Percentiles rank a stretch among this genome's conserved stretches.
Conservation (phyloP, 2,329 filamentous ascomycete genomes). For the Phialophora chinensis region DNA sequence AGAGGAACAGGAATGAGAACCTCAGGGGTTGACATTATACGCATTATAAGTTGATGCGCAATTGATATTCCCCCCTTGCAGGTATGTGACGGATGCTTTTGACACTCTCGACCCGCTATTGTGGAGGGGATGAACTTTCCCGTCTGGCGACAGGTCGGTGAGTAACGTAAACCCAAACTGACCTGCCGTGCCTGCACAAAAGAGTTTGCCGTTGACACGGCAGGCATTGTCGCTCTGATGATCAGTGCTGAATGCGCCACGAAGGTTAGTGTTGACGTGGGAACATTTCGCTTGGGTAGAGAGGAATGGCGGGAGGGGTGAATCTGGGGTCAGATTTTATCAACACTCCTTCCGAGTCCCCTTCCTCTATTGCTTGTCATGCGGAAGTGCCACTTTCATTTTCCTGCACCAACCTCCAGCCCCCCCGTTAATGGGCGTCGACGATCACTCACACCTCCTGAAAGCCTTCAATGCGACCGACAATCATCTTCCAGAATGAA, state of each 20-base stretch:
- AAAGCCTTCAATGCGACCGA: conserved; percentile 16
- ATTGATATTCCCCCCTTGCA: not conserved
- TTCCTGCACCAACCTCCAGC: not conserved
- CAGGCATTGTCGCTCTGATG: not conserved
- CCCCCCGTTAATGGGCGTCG: not conserved
- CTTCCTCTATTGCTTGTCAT: too few species aligned
- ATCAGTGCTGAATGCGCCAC: not conserved
- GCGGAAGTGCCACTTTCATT: too few species aligned
- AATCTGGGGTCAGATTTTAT: not conserved
- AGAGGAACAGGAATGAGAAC: not conserved
- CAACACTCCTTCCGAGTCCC: not conserved
- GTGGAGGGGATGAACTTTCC: not conserved
- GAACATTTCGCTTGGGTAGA: not conserved
- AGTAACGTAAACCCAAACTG: not conserved
- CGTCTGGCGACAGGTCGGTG: not conserved
- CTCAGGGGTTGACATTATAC: not conserved
- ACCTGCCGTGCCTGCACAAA: too few species aligned
- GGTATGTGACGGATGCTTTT: not conserved
- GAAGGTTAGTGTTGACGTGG: not conserved
- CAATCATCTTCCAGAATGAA: conserved; percentile 59
- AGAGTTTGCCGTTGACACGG: not conserved
- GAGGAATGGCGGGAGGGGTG: not conserved
- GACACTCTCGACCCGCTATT: not conserved
- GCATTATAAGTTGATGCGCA: not conserved
- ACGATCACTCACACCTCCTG: not conserved